These are phyloP conservation scores for Setaria italica DNA, from an alignment of 202 grass and related monocot genomes.

Conservation along the genomic window DNA sequence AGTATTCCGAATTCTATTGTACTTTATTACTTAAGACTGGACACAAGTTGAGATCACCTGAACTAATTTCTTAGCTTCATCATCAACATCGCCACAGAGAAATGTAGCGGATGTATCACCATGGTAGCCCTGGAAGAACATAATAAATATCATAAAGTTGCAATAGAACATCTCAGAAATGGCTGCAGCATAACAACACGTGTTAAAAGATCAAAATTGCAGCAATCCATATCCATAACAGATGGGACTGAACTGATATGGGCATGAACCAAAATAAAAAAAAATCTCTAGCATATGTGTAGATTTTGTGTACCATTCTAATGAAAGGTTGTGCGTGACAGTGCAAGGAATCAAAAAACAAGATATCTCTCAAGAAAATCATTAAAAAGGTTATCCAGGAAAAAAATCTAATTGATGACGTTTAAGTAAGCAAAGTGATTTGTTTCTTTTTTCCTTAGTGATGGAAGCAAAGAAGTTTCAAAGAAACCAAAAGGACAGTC, in stretches of 20 bases:
- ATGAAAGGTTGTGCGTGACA: neutral
- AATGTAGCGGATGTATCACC: conserved; percentile 97
- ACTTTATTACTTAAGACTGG: conserved; percentile 18
- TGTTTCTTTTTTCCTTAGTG: neutral
- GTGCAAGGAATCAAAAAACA: conserved; percentile 14
- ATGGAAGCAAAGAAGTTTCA: neutral
- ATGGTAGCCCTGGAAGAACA: conserved; percentile 86
- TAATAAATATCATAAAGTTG: conserved; percentile 19
- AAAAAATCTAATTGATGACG: neutral
- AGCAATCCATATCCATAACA: neutral
- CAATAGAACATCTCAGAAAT: conserved; percentile 32
- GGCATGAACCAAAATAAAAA: neutral
- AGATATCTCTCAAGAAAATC: neutral
- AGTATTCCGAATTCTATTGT: neutral
- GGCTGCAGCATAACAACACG: neutral
- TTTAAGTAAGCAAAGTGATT: neutral
- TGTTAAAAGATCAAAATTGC: conserved; percentile 17
- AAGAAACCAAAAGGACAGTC: conserved; percentile 20
- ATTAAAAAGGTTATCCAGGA: neutral
- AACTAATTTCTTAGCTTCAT: conserved; percentile 89
- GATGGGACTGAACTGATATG: neutral
- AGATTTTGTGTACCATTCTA: neutral
- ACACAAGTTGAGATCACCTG: conserved; percentile 58
- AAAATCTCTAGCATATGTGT: neutral
- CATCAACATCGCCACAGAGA: conserved; percentile 84